These are phyloP conservation scores for Bothriochloa decipiens DNA, from an alignment of 176 grass and related monocot species.

Conservation along the genomic window DNA sequence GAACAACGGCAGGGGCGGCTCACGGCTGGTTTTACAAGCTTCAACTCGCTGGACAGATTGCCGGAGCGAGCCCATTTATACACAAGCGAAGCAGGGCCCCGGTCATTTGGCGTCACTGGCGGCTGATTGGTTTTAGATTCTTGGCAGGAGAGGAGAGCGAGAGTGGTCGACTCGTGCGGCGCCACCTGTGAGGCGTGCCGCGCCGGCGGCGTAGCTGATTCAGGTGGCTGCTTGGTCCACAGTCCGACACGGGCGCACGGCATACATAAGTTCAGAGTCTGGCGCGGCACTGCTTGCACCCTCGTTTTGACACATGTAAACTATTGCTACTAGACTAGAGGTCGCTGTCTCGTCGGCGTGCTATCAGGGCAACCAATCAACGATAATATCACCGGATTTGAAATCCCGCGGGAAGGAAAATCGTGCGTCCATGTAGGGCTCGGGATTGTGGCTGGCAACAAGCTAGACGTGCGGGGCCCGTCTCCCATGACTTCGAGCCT, in stretches of 20 bases:
- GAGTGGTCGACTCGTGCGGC: background rate
- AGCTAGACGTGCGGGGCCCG: too few relatives aligned
- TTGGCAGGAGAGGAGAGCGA: background rate
- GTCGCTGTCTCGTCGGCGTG: too few relatives aligned
- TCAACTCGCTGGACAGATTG: background rate
- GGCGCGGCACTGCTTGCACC: background rate
- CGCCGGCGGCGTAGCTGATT: background rate
- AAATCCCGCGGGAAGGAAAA: too few relatives aligned
- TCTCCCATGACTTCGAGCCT: too few relatives aligned
- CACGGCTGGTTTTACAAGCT: background rate
- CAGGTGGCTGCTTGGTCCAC: background rate
- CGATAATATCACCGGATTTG: too few relatives aligned
- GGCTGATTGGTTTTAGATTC: background rate
- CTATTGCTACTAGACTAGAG: too few relatives aligned
- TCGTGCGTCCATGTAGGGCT: too few relatives aligned
- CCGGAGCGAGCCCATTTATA: background rate
- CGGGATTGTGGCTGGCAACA: too few relatives aligned
- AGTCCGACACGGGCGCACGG: background rate
- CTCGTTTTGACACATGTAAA: too few relatives aligned
- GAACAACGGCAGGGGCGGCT: background rate
- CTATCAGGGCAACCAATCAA: too few relatives aligned
- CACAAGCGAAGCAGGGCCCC: too few relatives aligned
- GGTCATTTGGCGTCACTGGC: background rate
- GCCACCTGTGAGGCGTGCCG: slow-evolving; percentile 13
- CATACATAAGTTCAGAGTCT: too few relatives aligned